Evolutionary conservation across 805 yeast species (phyloP), one percentile per base, ranked within the genome.

Genomic region (Barnettozyma sp.): DNA sequence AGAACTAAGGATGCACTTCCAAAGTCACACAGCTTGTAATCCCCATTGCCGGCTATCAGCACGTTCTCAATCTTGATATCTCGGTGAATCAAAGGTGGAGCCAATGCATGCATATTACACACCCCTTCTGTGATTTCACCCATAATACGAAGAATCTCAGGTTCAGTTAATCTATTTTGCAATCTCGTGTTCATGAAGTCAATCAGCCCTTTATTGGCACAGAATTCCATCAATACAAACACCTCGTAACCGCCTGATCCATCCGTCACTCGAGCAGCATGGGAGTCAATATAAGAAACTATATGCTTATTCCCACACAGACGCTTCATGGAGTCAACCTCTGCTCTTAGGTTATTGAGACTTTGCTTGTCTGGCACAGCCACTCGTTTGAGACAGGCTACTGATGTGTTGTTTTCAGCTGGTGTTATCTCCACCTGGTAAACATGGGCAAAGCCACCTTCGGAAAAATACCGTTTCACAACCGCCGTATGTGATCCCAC

Each of bases 381-480:
- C n/a, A 92, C 97, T 44, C 98, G 71, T 59, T 92, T 92, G 50
- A 92, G 66, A 56, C 97, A 92, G 5, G 90, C 96, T 10, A 68
- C 58, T 37, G 58, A 59, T 33, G 68, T 58, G 14, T 74, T 76
- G 12, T 70, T 65, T 44, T 66, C 73, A 4, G 73, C 65, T 6
- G 87, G 87, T 19, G 71, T 66, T 14, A 82, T 75, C 31, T 70
- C 70, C 42, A 87, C 90, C 13, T 82, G 73, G 58, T 92, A 92
- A 5, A 92, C 96, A 56, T 84, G 94, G 9, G 98, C 97, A 67
- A 85, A 92, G 11, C 98, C 98, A 59, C 92, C 97, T 52, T 81
- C 81, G 6, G 94, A 81, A 28, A 88, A 63, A 62, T 83, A 88
- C 46, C 78, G 70, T 43, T 70, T 67, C 48, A 87, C 73, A 30